Base-by-base conservation (phyloP, 495 filamentous ascomycete genomes). In the Hyphodiscus hymeniophilus region DNA sequence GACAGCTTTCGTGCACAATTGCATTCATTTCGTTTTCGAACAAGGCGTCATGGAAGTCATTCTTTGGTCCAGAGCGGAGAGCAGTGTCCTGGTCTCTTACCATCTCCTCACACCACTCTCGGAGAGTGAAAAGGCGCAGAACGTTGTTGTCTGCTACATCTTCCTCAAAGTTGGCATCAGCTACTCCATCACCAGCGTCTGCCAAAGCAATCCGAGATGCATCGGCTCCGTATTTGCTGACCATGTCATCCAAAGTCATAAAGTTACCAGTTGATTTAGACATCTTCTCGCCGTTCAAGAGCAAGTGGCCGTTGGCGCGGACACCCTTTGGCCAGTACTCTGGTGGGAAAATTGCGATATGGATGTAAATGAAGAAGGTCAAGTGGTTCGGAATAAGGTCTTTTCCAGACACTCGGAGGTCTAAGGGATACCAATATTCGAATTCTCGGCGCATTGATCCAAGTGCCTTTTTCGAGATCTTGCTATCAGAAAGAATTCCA, bases 121-220 rank as follows among this genome's bases (percentile, higher is more conserved):
- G 85, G 44, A 96, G 76, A 48, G 81, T 89, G 63, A 80, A 85
- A 24, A 96, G 75, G 56, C 88, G 77, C 48, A 97, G 74, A 57
- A 96, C 92, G 57, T 80, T 90, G 60, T 80, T 85, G 65, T 95
- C 89, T 33, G 91, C 91, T 22, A 95, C 89, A 52, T 81, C 76
- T 69, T 99, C 92, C 55, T 95, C 92, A 57, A 99, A 94, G 70
- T 99, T 99, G 46, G 92, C 91, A 68, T 98, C 92, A 49, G 89
- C 81, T 46, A 96, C 86, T 45, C 87, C 86, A 65, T 98, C 92
- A 56, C 92, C 92, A 15, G 87, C 89, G 67, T 98, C 92, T 24
- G 91, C 89, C 46, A 98, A 80, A 7, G 90, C 89, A 51, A 98
- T 85, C 61, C 91, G 75, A 26, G 85, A 84, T 15, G 91, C 91